phyloP scores from a whole-genome alignment of 257 asterid species.

The Capsicum baccatum region DNA sequence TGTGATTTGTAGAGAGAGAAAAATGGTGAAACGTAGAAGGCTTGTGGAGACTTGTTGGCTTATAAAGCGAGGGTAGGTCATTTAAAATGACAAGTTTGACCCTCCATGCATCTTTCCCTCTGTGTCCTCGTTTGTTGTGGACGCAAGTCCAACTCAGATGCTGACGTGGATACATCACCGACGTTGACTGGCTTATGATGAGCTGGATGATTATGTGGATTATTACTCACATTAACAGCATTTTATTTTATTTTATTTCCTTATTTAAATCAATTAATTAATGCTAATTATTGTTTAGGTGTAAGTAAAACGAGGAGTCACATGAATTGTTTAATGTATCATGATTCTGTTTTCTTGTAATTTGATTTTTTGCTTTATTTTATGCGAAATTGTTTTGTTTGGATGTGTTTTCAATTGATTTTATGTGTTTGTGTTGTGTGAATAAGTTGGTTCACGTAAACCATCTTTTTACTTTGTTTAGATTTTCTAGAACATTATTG shows the following conservation, averaged over 20 bases:
- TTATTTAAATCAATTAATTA: too few relatives aligned
- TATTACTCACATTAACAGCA: background rate
- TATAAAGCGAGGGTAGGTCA: slow-evolving; percentile 28
- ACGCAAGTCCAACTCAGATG: slow-evolving; percentile 8
- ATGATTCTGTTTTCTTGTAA: too few relatives aligned
- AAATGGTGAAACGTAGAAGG: background rate
- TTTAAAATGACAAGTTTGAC: slow-evolving; percentile 25
- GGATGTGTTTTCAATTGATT: too few relatives aligned
- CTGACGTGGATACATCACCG: slow-evolving; percentile 24
- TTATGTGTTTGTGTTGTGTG: too few relatives aligned
- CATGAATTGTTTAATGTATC: too few relatives aligned
- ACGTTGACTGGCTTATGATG: slow-evolving; percentile 31
- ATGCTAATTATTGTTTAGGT: too few relatives aligned
- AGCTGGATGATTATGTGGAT: background rate
- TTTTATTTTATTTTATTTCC: background rate
- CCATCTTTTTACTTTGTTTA: too few relatives aligned
- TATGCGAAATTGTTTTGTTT: too few relatives aligned
- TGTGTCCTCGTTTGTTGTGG: background rate
- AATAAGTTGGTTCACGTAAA: too few relatives aligned
- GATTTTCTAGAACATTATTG: too few relatives aligned
- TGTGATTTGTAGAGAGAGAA: slow-evolving; percentile 29
- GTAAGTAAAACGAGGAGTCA: too few relatives aligned
- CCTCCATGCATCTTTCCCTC: slow-evolving; percentile 5
- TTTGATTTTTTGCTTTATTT: too few relatives aligned
- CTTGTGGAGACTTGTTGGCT: background rate